Conservation (phyloP, 1,284 basidiomycete genomes). For the Moesziomyces globuligerus region DNA sequence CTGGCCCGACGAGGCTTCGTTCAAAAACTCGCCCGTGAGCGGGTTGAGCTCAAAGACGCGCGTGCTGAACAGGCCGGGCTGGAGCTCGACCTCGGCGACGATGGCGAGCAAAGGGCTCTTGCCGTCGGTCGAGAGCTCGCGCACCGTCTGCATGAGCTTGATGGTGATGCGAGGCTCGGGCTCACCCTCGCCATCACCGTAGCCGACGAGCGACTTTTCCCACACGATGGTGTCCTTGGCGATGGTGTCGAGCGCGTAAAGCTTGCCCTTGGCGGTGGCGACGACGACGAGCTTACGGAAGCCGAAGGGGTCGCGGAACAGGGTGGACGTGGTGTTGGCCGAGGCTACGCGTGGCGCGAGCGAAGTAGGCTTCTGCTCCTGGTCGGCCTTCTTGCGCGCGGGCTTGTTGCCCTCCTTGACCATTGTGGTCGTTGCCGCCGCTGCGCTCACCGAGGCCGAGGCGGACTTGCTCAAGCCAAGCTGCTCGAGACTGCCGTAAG, state of each 20-base stretch:
- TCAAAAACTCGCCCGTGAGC: slow-evolving; percentile 57
- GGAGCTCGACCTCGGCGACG: slow-evolving; percentile 57
- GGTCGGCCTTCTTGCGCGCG: slow-evolving; percentile 19
- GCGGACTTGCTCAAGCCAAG: slow-evolving; percentile 62
- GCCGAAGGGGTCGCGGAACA: slow-evolving; percentile 78
- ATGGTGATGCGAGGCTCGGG: slow-evolving; percentile 52
- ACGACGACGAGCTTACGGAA: slow-evolving; percentile 85
- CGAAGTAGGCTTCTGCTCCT: slow-evolving; percentile 34
- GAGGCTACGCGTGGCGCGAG: slow-evolving; percentile 51
- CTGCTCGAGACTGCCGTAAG: slow-evolving; percentile 71
- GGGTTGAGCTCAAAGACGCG: slow-evolving; percentile 63
- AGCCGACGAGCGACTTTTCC: slow-evolving; percentile 64
- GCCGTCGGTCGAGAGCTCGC: slow-evolving; percentile 51
- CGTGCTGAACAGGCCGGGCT: slow-evolving; percentile 44
- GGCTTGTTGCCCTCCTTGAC: slow-evolving; percentile 42
- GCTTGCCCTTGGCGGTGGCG: slow-evolving; percentile 78
- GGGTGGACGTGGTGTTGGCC: slow-evolving; percentile 33
- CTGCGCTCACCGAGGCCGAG: slow-evolving; percentile 2
- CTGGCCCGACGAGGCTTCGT: slow-evolving; percentile 41
- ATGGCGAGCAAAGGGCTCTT: slow-evolving; percentile 53
- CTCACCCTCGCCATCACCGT: slow-evolving; percentile 59
- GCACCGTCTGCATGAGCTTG: slow-evolving; percentile 53
- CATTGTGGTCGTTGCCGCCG: slow-evolving; percentile 36
- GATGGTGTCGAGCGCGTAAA: slow-evolving; percentile 85
- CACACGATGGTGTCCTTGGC: slow-evolving; percentile 66